A percentile compares a stretch with the other conserved stretches of the same genome.
Evolutionary conservation across 2,329 filamentous ascomycete genomes (phyloP).

Genomic region (Alternaria consortialis): DNA sequence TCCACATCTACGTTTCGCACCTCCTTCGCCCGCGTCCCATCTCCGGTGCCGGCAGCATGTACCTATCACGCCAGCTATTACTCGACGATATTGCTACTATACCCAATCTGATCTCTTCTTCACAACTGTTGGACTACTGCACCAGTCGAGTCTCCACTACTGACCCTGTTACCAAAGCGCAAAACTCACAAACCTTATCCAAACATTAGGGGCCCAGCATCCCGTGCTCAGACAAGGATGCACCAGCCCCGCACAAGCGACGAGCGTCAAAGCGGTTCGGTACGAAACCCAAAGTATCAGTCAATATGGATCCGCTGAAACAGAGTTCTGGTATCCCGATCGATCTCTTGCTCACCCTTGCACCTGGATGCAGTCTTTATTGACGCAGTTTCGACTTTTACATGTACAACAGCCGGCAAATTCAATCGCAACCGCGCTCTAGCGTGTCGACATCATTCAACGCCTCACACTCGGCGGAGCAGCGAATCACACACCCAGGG

Average conservation of each 20-base stretch:
- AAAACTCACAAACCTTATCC: slow-evolving; percentile 13
- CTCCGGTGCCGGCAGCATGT: slow-evolving; percentile 12
- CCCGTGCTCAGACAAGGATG: slow-evolving; percentile 10
- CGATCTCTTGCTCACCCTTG: background rate
- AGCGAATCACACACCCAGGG: slow-evolving; percentile 20
- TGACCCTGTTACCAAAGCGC: slow-evolving; percentile 9
- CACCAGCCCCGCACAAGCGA: slow-evolving; percentile 12
- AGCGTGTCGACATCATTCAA: slow-evolving; percentile 7
- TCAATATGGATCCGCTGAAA: slow-evolving; percentile 13
- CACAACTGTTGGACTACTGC: slow-evolving; percentile 7
- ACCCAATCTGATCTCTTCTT: slow-evolving; percentile 19
- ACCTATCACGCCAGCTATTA: slow-evolving; percentile 7
- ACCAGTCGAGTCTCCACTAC: slow-evolving; percentile 3
- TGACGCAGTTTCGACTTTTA: background rate
- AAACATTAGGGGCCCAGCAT: slow-evolving; percentile 9
- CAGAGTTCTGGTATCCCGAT: slow-evolving; percentile 6
- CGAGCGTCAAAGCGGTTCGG: slow-evolving; percentile 27
- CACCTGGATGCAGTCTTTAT: background rate
- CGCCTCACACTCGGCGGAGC: slow-evolving; percentile 1
- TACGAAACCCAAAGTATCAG: slow-evolving; percentile 21
- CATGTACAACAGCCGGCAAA: background rate
- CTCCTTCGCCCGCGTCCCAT: slow-evolving; percentile 2
- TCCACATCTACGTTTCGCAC: slow-evolving; percentile 11
- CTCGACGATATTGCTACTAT: slow-evolving; percentile 15
- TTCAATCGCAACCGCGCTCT: slow-evolving; percentile 9